Conservation (phyloP, 2,329 filamentous ascomycete genomes). For the Cladosporium sp. region DNA sequence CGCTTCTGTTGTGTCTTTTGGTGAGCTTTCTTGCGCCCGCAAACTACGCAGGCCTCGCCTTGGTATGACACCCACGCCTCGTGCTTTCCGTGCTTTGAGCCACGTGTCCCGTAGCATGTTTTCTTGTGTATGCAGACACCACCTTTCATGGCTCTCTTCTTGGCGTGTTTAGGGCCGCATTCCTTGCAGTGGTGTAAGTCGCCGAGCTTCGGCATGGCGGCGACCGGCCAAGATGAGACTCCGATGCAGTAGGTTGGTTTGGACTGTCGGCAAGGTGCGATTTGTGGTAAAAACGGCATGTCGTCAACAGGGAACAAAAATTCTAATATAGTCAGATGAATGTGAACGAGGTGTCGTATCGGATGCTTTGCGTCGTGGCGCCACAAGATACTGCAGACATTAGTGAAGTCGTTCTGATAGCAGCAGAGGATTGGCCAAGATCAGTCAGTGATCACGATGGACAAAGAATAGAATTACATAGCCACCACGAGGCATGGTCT, state of each 20-base stretch:
- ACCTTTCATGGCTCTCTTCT: neutral
- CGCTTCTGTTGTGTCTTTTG: neutral
- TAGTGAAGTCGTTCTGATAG: too few species aligned
- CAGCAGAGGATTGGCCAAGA: too few species aligned
- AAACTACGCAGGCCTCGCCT: neutral
- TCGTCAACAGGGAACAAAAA: neutral
- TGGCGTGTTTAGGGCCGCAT: neutral
- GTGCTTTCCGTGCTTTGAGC: neutral
- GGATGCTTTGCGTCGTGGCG: too few species aligned
- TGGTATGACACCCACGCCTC: neutral
- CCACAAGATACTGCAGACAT: too few species aligned
- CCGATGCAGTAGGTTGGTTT: too few species aligned
- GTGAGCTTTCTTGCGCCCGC: neutral
- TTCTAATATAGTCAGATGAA: too few species aligned
- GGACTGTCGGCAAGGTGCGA: neutral
- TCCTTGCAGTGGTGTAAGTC: neutral
- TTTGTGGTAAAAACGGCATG: neutral
- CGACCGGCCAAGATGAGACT: too few species aligned
- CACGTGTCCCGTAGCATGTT: neutral
- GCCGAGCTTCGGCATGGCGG: neutral
- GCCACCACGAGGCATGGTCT: too few species aligned
- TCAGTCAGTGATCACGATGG: too few species aligned
- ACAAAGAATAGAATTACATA: too few species aligned
- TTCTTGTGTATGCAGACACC: neutral
- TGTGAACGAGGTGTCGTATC: too few species aligned